A percentile compares a stretch with the other conserved stretches of the same genome.
Conservation (phyloP, 768 basidiomycete species). For the Amanita exitialis region DNA sequence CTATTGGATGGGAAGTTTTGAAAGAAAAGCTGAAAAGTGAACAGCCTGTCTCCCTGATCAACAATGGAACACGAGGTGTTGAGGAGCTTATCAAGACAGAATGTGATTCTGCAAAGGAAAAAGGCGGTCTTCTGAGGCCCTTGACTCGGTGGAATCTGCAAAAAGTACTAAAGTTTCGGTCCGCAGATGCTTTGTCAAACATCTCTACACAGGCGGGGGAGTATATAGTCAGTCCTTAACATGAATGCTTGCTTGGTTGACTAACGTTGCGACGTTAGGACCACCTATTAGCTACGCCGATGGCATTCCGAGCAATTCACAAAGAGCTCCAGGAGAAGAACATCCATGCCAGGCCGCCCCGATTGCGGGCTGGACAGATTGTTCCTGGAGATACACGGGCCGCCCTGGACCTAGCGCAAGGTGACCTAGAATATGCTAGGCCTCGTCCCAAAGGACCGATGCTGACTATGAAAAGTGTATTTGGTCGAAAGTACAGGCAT, state of each 20-base stretch:
- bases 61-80: slow-evolving; percentile 36
- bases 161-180: slow-evolving; percentile 58
- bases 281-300: slow-evolving; percentile 54
- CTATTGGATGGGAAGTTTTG: slow-evolving; percentile 78
- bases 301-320: slow-evolving; percentile 36
- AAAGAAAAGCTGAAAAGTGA: slow-evolving; percentile 39
- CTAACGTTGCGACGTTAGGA: slow-evolving; percentile 33
- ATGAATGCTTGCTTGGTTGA: slow-evolving; percentile 5
- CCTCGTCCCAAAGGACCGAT: slow-evolving; percentile 14
- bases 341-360: slow-evolving; percentile 18
- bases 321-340: slow-evolving; percentile 32
- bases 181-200: slow-evolving; percentile 30
- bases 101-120: slow-evolving; percentile 25
- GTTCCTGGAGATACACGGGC: slow-evolving; percentile 48
- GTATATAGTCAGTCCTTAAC: slow-evolving; percentile 48
- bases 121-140: slow-evolving; percentile 39
- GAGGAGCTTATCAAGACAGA: slow-evolving; percentile 40
- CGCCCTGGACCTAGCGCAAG: slow-evolving; percentile 45
- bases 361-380: slow-evolving; percentile 42
- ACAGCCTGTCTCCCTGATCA: slow-evolving; percentile 36
- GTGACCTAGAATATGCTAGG: slow-evolving; percentile 29
- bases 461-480: slow-evolving; percentile 20
- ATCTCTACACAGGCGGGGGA: slow-evolving; percentile 48
- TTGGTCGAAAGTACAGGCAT: slow-evolving; percentile 20
- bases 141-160: slow-evolving; percentile 69